Conservation (phyloP, 306 rosid genomes). For the Glycine latifolia region DNA sequence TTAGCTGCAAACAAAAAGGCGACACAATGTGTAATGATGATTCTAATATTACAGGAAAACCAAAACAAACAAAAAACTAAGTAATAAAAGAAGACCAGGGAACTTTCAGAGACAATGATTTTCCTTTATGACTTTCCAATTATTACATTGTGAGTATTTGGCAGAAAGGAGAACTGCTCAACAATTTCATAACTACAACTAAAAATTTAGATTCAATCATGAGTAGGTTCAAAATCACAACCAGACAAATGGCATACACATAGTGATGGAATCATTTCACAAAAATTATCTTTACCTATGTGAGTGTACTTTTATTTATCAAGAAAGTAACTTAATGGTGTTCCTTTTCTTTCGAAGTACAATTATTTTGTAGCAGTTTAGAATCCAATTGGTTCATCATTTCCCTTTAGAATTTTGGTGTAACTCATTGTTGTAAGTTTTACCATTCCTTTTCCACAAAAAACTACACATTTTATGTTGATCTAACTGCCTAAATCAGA, state of each 20-base stretch:
- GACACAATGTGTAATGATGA: slow-evolving; percentile 25
- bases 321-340: slow-evolving; percentile 19
- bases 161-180: slow-evolving; percentile 30
- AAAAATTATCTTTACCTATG: slow-evolving; percentile 27
- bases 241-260: slow-evolving; percentile 34
- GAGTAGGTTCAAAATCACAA: slow-evolving; percentile 42
- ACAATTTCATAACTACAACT: slow-evolving; percentile 36
- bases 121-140: slow-evolving; percentile 7
- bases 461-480: slow-evolving; percentile 6
- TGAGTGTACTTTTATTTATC: slow-evolving; percentile 27
- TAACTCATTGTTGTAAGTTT: neutral
- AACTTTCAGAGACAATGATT: slow-evolving; percentile 28
- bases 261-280: slow-evolving; percentile 24
- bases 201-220: slow-evolving; percentile 37
- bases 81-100: slow-evolving; percentile 25
- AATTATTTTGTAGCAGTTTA: slow-evolving; percentile 15
- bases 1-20: slow-evolving; percentile 73
- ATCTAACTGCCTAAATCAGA: slow-evolving; percentile 11
- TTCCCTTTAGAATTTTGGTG: slow-evolving; percentile 30
- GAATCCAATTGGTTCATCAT: slow-evolving; percentile 24
- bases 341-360: slow-evolving; percentile 38
- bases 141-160: slow-evolving; percentile 2
- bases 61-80: neutral
- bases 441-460: slow-evolving; percentile 29
- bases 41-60: slow-evolving; percentile 15